Evolutionary conservation across 345 rosid genomes (phyloP), one percentile per base, ranked within the genome.

Genomic region (Brassica incana): DNA sequence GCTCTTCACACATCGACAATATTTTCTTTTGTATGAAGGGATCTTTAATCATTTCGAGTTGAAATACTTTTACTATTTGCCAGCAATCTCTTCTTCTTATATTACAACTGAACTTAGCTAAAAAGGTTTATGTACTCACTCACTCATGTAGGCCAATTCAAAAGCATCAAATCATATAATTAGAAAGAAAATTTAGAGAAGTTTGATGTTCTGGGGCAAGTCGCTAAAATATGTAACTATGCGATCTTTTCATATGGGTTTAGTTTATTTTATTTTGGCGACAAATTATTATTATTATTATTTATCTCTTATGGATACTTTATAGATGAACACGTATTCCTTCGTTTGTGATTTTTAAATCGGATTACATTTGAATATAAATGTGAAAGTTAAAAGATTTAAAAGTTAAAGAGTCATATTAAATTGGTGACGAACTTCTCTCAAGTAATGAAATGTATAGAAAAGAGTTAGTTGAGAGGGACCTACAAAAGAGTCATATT

Each of bases 401-500:
- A 9, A 60, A 63, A 5, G 38, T 29, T 5, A 2, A 67, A 23
- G 30, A 67, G 23, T n/a, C 14, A 45, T 8, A 32, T 40, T 29
- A 5, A 27, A 20, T 52, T 9, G 43, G 71, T 33, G 76, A 4
- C 60, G 69, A 32, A 50, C 20, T 48, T 23, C 7, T n/a, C 6
- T 1, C 25, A 77, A 27, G 18, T 30, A 16, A 35, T 23, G 56
- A 67, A 60, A 36, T 40, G 75, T 69, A 60, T 20, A 29, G 7
- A 12, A 32, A 61, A 23, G 35, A 2, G 78, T 36, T 33, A 23
- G 25, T 45, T 50, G 78, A 73, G 32, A 79, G 70, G 65, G 82
- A 68, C 78, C 67, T 1, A 73, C 25, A 23, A 23, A 23, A 23
- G 25, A 23, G 27, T 18, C 36, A 27, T 64, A 78, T 59, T 78